phyloP scores from a whole-genome alignment of 2,329 filamentous ascomycete genomes.

The Monosporascus sp. region DNA sequence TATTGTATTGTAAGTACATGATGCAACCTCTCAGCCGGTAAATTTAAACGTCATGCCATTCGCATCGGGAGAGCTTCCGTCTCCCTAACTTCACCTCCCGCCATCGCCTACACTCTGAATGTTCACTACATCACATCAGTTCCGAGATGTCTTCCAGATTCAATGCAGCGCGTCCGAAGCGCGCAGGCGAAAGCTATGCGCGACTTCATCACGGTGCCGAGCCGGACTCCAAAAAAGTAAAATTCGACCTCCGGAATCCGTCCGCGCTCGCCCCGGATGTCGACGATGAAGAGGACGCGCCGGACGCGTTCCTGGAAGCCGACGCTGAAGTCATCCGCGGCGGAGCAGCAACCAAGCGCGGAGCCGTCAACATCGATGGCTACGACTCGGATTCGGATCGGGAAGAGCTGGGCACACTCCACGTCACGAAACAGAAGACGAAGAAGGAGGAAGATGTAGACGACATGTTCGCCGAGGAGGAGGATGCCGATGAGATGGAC shows the following conservation, averaged over 20 bases:
- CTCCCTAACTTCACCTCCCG: background rate
- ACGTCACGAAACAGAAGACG: slow-evolving; percentile 21
- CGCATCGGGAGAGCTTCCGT: background rate
- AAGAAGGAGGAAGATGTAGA: slow-evolving; percentile 55
- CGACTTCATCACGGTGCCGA: slow-evolving; percentile 62
- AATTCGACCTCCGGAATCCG: slow-evolving; percentile 92
- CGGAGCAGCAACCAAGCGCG: slow-evolving; percentile 72
- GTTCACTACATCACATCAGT: slow-evolving; percentile 1
- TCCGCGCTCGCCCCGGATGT: slow-evolving; percentile 83
- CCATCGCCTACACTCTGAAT: background rate
- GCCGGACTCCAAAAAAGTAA: slow-evolving; percentile 65
- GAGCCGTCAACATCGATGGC: slow-evolving; percentile 92
- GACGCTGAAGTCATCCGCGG: slow-evolving; percentile 93
- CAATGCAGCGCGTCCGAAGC: slow-evolving; percentile 71
- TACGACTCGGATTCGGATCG: slow-evolving; percentile 94
- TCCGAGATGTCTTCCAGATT: slow-evolving; percentile 49
- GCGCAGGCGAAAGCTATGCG: slow-evolving; percentile 74
- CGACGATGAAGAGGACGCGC: slow-evolving; percentile 44
- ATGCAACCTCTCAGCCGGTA: background rate
- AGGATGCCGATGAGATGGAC: slow-evolving; percentile 51
- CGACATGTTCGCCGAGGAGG: slow-evolving; percentile 79
- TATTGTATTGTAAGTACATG: background rate
- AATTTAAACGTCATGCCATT: background rate
- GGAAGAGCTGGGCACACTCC: slow-evolving; percentile 46
- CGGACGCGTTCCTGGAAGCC: slow-evolving; percentile 71